These are phyloP conservation scores for Theobroma grandiflorum DNA, from an alignment of 441 rosid genomes.

Conservation along the genomic window DNA sequence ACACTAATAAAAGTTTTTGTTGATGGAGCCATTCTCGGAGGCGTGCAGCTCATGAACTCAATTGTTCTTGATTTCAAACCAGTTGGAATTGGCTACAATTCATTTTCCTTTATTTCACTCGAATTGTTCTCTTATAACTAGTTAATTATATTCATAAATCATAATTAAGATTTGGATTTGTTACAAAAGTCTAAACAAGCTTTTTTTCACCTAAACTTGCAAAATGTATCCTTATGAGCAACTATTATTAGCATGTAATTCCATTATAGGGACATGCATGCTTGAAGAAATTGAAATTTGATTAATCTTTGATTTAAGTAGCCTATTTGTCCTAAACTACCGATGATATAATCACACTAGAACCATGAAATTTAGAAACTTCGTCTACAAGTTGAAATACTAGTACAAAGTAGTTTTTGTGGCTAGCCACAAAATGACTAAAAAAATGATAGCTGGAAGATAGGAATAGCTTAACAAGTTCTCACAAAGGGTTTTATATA, in stretches of 20 bases:
- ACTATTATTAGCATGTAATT: not conserved
- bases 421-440: not conserved
- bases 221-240: too few relatives aligned
- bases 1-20: not conserved
- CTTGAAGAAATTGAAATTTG: not conserved
- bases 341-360: not conserved
- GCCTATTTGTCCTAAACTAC: not conserved
- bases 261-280: not conserved
- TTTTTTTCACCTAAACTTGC: too few relatives aligned
- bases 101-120: too few relatives aligned
- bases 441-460: not conserved
- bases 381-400: not conserved
- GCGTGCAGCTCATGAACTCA: not conserved
- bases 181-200: too few relatives aligned
- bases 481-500: not conserved
- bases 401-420: not conserved
- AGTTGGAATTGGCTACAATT: not conserved
- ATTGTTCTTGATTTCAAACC: not conserved
- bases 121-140: too few relatives aligned
- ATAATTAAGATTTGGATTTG: not conserved
- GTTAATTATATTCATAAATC: not conserved
- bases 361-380: constrained; percentile 1
- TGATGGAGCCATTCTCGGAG: not conserved
- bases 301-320: not conserved
- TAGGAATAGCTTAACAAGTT: not conserved